A percentile compares a stretch with the other conserved stretches of the same genome.
phyloP scores from a whole-genome alignment of 257 asterid genomes.

The Jacaranda copaia region DNA sequence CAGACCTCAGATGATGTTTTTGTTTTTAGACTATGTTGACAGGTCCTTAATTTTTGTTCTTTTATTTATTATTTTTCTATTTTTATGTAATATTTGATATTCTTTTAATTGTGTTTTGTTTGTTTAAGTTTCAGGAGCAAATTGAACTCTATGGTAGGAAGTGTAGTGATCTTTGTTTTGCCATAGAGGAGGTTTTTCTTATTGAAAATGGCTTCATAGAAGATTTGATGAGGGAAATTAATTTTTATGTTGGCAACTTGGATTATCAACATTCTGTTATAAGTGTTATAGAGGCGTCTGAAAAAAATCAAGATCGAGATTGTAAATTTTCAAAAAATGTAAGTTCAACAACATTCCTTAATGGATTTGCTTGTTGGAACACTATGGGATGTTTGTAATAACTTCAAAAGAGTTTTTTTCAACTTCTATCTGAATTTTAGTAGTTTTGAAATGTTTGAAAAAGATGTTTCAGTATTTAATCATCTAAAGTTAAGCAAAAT shows the following conservation, averaged over 20 bases:
- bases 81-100: slow-evolving; percentile 29
- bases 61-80: neutral
- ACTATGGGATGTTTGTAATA: neutral
- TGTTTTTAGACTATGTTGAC: slow-evolving; percentile 87
- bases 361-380: slow-evolving; percentile 16
- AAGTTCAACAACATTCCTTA: slow-evolving; percentile 35
- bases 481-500: too few species aligned
- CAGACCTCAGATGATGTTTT: slow-evolving; percentile 84
- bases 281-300: slow-evolving; percentile 71
- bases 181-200: slow-evolving; percentile 94
- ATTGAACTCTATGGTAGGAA: slow-evolving; percentile 76
- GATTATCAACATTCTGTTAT: slow-evolving; percentile 73
- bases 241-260: slow-evolving; percentile 86
- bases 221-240: slow-evolving; percentile 90
- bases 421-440: slow-evolving; percentile 25
- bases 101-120: slow-evolving; percentile 38
- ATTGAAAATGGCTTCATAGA: slow-evolving; percentile 90
- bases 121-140: slow-evolving; percentile 93
- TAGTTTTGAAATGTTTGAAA: neutral
- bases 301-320: slow-evolving; percentile 61
- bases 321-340: slow-evolving; percentile 65
- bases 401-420: neutral
- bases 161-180: slow-evolving; percentile 81
- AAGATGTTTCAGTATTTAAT: too few species aligned
- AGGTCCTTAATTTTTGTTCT: slow-evolving; percentile 57